phyloP scores from a whole-genome alignment of 2,329 filamentous ascomycete genomes.

The Neonectria ditissima region DNA sequence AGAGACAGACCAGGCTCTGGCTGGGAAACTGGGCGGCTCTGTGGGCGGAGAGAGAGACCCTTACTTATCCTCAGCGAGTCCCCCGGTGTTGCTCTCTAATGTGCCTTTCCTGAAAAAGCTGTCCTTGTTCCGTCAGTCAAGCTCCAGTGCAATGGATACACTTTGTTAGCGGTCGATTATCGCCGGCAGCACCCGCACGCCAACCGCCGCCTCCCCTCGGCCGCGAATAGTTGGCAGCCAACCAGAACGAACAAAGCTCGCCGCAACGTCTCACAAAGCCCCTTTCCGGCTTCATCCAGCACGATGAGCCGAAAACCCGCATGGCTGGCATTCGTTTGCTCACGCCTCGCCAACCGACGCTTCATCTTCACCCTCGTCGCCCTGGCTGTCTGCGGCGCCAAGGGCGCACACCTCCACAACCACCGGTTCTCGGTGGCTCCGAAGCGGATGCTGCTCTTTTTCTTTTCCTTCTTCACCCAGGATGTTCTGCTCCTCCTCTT shows the following conservation, averaged over 20 bases:
- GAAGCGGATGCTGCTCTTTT: conserved; percentile 47
- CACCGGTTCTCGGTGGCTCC: conserved; percentile 47
- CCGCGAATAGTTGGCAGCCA: not conserved
- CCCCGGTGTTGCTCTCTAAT: conserved; percentile 11
- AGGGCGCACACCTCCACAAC: conserved; percentile 49
- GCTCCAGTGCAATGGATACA: conserved; percentile 24
- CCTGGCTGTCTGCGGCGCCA: conserved; percentile 48
- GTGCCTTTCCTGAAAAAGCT: not conserved
- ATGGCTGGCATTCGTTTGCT: conserved; percentile 30
- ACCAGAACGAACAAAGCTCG: not conserved
- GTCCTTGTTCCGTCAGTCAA: conserved; percentile 11
- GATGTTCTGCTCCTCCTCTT: conserved; percentile 48
- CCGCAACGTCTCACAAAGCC: conserved; percentile 1
- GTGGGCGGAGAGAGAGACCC: not conserved
- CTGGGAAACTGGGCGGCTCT: too few relatives aligned
- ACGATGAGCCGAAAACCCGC: conserved; percentile 24
- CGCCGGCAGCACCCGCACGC: conserved; percentile 9
- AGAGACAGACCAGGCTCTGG: conserved; percentile 6
- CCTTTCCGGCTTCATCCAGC: conserved; percentile 12
- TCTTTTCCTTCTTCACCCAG: conserved; percentile 52
- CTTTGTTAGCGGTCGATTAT: conserved; percentile 12
- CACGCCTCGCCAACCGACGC: conserved; percentile 45
- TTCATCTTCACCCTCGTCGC: conserved; percentile 49
- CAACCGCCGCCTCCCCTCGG: not conserved
- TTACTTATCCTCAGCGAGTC: conserved; percentile 31